Conservation (phyloP, 257 asterid species). For the Scutellaria minor region DNA sequence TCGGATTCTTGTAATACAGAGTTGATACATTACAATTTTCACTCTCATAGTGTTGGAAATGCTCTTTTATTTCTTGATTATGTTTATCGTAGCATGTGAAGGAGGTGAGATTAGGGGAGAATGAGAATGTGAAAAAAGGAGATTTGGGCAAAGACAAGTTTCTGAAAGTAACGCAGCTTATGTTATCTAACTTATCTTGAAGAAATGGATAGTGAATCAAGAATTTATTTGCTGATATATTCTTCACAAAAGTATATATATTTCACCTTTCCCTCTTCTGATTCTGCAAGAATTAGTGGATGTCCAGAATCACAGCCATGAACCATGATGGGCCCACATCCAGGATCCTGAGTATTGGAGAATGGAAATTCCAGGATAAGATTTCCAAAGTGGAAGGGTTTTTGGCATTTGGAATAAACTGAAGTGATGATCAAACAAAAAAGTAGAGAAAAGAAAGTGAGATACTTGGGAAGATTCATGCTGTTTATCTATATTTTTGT, state of each 20-base stretch:
- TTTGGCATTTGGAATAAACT: constrained; percentile 25
- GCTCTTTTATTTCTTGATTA: no score
- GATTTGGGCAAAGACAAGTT: background rate
- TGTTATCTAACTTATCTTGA: accelerated
- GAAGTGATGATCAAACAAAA: background rate
- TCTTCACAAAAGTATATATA: background rate
- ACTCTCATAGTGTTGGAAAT: background rate
- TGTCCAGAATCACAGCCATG: background rate
- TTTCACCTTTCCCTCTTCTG: no score
- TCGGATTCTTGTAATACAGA: background rate
- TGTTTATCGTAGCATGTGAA: constrained; percentile 15
- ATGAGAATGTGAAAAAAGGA: constrained; percentile 29
- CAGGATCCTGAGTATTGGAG: background rate
- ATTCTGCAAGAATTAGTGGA: no score
- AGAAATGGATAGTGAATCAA: background rate
- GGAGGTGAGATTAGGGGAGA: constrained; percentile 31
- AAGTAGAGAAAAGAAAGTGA: constrained; percentile 18
- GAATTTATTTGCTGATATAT: background rate
- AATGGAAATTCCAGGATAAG: constrained; percentile 38
- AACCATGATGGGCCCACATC: constrained; percentile 41
- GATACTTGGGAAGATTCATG: no score
- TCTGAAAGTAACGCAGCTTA: background rate
- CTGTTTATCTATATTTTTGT: no score
- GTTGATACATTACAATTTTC: background rate
- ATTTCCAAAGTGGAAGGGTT: constrained; percentile 25